Conservation (phyloP, 345 rosid genomes). For the Gynandropsis gynandra region DNA sequence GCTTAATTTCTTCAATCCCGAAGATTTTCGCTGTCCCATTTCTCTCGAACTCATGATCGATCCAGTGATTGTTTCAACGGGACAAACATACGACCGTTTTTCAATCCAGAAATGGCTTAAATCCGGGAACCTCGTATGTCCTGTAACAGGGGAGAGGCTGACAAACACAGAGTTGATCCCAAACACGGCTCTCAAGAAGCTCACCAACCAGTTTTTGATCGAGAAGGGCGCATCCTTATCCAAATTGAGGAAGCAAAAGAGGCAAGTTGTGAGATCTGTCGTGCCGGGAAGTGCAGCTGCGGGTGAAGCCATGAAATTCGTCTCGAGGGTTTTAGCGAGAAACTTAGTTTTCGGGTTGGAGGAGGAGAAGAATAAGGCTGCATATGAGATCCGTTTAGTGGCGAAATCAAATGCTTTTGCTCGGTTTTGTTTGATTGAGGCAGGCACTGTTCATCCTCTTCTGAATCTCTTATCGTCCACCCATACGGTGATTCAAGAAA, state of each 20-base stretch:
- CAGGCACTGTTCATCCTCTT: slow-evolving; percentile 52
- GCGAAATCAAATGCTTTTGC: slow-evolving; percentile 54
- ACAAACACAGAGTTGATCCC: slow-evolving; percentile 45
- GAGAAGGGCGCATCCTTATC: slow-evolving; percentile 41
- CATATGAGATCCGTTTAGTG: slow-evolving; percentile 56
- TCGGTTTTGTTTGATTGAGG: slow-evolving; percentile 53
- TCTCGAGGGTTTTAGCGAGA: slow-evolving; percentile 43
- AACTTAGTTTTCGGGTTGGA: slow-evolving; percentile 45
- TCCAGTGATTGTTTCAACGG: slow-evolving; percentile 75
- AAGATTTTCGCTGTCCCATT: slow-evolving; percentile 82
- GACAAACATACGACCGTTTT: slow-evolving; percentile 81
- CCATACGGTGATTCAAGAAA: slow-evolving; percentile 41
- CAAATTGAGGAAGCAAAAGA: slow-evolving; percentile 25
- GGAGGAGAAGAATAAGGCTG: slow-evolving; percentile 55
- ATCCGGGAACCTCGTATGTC: slow-evolving; percentile 63
- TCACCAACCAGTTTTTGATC: slow-evolving; percentile 49
- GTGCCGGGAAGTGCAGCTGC: slow-evolving; percentile 50
- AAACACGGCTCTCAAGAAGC: slow-evolving; percentile 45
- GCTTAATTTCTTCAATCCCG: slow-evolving; percentile 42
- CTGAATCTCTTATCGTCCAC: slow-evolving; percentile 32
- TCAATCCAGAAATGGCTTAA: slow-evolving; percentile 77
- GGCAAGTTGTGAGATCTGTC: slow-evolving; percentile 39
- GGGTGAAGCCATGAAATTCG: slow-evolving; percentile 35
- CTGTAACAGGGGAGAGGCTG: slow-evolving; percentile 73
- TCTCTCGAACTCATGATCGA: slow-evolving; percentile 81